Percentiles rank a stretch among this genome's conserved stretches.
Conservation (phyloP, 805 yeast species). For the Barnettozyma wickerhamii region DNA sequence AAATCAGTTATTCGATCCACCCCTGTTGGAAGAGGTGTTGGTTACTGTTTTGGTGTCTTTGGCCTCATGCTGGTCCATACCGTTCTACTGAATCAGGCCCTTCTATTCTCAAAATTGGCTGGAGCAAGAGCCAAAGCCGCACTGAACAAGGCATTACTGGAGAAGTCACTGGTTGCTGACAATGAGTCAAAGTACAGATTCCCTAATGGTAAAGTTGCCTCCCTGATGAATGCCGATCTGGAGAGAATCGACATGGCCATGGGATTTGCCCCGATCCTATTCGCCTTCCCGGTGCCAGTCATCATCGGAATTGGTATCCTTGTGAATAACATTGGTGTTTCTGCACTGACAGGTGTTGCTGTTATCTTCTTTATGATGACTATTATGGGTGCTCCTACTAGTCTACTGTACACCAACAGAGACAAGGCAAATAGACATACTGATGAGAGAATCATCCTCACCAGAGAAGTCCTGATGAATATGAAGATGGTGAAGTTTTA, state of each 20-base stretch:
- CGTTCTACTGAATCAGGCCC: conserved; percentile 54
- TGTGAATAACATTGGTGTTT: conserved; percentile 59
- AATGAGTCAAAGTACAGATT: conserved; percentile 50
- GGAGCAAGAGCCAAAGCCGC: conserved; percentile 69
- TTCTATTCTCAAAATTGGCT: conserved; percentile 48
- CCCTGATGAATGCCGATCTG: conserved; percentile 74
- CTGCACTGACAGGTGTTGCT: conserved; percentile 62
- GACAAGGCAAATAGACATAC: conserved; percentile 47
- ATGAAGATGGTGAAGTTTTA: conserved; percentile 71
- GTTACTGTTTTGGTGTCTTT: conserved; percentile 67
- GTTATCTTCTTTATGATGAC: conserved; percentile 38
- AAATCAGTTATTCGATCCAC: conserved; percentile 35
- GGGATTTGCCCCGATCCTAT: conserved; percentile 50
- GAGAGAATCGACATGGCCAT: conserved; percentile 70
- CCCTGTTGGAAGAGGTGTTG: conserved; percentile 54
- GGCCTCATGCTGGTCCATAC: conserved; percentile 45
- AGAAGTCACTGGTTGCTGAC: conserved; percentile 58
- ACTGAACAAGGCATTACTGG: conserved; percentile 61
- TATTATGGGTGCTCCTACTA: conserved; percentile 38
- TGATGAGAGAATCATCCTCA: conserved; percentile 53
- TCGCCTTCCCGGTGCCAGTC: conserved; percentile 51
- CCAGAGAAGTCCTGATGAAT: conserved; percentile 54
- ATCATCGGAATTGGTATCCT: conserved; percentile 55
- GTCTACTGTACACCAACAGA: conserved; percentile 42
- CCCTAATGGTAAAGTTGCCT: conserved; percentile 65